Conservation (phyloP, 257 asterid species). For the Rubia yunnanensis region DNA sequence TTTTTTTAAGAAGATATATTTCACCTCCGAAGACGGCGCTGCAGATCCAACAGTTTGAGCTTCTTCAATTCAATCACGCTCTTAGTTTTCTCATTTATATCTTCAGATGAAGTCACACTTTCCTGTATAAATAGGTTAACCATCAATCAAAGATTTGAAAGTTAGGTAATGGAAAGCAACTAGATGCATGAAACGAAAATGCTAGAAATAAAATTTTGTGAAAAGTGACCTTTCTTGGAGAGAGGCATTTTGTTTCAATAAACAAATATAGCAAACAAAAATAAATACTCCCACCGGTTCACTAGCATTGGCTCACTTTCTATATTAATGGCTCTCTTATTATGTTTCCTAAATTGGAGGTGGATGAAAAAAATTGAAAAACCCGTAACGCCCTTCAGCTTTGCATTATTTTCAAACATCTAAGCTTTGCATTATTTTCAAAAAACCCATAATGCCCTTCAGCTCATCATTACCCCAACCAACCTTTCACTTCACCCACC, state of each 20-base stretch:
- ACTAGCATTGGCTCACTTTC: no score
- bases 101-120: conserved; percentile 82
- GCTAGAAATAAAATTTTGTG: neutral
- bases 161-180: neutral
- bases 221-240: neutral
- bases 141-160: neutral
- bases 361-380: no score
- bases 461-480: no score
- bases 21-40: conserved; percentile 84
- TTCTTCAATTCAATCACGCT: conserved; percentile 96
- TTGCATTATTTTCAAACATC: no score
- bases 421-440: no score
- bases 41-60: conserved; percentile 93
- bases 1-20: neutral
- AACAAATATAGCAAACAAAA: neutral
- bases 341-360: no score
- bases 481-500: no score
- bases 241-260: neutral
- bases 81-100: conserved; percentile 85
- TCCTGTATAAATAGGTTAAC: conserved; percentile 40
- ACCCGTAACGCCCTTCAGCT: no score
- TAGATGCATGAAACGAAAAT: neutral
- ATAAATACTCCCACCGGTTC: no score
- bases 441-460: no score
- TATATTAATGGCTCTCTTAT: no score